phyloP scores from a whole-genome alignment of 1,139 yeast species.

The Suhomyces bokatorum region DNA sequence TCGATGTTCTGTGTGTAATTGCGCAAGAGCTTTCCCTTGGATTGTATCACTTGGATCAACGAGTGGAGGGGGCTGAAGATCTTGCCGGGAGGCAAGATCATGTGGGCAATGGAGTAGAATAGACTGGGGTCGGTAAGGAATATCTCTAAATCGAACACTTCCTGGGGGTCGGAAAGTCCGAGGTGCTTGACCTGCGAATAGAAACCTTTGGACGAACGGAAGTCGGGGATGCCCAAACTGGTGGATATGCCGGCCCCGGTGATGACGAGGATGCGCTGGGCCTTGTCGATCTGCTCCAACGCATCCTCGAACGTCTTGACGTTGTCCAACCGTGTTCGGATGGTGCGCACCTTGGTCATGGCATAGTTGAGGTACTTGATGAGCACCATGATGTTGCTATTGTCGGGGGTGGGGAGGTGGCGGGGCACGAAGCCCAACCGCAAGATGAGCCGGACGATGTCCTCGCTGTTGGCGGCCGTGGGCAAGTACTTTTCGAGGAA shows the following conservation, averaged over 20 bases:
- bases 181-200: slow-evolving; percentile 65
- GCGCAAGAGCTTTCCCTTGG: slow-evolving; percentile 75
- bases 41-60: slow-evolving; percentile 73
- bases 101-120: slow-evolving; percentile 84
- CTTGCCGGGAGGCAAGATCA: slow-evolving; percentile 77
- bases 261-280: slow-evolving; percentile 70
- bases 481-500: slow-evolving; percentile 65
- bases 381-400: slow-evolving; percentile 45
- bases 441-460: slow-evolving; percentile 49
- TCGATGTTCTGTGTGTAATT: slow-evolving; percentile 96
- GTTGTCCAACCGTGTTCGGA: slow-evolving; percentile 52
- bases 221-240: slow-evolving; percentile 90
- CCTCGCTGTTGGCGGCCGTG: slow-evolving; percentile 54
- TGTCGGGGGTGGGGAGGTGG: slow-evolving; percentile 29
- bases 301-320: slow-evolving; percentile 65
- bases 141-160: slow-evolving; percentile 77
- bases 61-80: slow-evolving; percentile 85
- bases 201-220: slow-evolving; percentile 86
- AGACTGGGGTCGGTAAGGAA: slow-evolving; percentile 79
- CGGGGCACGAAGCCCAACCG: slow-evolving; percentile 55
- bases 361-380: slow-evolving; percentile 58
- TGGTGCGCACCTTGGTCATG: slow-evolving; percentile 56
- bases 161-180: slow-evolving; percentile 90
- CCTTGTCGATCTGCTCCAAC: slow-evolving; percentile 49
- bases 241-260: slow-evolving; percentile 98